Evolutionary conservation across 2,329 filamentous ascomycete species (phyloP).

Genomic region (Orbilia brochopaga): DNA sequence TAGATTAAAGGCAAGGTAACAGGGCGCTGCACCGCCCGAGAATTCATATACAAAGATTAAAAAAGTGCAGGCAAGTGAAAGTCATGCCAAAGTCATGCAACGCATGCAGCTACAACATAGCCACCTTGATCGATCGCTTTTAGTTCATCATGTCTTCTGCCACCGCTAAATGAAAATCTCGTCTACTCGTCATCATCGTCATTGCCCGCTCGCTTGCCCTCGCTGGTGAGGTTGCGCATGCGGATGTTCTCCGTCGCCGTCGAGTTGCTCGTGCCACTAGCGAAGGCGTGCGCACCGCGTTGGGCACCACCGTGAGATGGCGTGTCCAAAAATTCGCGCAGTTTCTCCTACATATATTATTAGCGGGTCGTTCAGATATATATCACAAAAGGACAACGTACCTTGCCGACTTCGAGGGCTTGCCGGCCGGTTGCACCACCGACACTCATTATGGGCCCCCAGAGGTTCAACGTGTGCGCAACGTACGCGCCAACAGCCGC

Average conservation of each 20-base stretch:
- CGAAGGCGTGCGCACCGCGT: conserved; percentile 33
- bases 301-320: conserved; percentile 11
- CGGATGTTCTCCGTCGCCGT: conserved; percentile 47
- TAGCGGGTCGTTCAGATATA: conserved; percentile 46
- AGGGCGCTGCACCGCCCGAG: no score
- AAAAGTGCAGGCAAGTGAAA: no score
- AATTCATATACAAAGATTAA: no score
- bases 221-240: conserved; percentile 51
- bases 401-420: conserved; percentile 85
- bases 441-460: conserved; percentile 96
- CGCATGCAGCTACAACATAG: no score
- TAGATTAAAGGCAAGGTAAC: no score
- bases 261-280: conserved; percentile 37
- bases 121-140: no score
- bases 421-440: conserved; percentile 84
- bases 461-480: conserved; percentile 90
- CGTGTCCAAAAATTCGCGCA: conserved; percentile 53
- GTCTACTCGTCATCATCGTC: conserved; percentile 38
- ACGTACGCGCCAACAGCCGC: conserved; percentile 79
- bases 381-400: conserved; percentile 22
- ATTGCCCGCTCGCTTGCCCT: conserved; percentile 39
- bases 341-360: conserved; percentile 49
- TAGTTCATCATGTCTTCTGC: no score
- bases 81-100: no score
- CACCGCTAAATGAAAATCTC: no score